Percentiles rank a stretch among this genome's conserved stretches.
Conservation (phyloP, 345 rosid species). For the Syzygium oleosum region DNA sequence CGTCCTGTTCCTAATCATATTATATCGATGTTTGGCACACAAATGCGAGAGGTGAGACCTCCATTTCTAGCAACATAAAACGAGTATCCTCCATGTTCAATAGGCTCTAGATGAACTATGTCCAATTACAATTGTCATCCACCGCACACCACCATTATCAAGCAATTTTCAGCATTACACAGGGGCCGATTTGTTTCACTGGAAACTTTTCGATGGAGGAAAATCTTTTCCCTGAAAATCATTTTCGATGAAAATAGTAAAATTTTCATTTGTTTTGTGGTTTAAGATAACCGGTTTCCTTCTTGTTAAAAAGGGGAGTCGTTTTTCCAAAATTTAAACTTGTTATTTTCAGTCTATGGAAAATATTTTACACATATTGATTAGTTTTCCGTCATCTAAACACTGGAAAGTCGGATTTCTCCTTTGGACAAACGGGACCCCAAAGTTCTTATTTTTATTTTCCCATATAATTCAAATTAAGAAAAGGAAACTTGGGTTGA, state of each 20-base stretch:
- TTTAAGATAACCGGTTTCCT: neutral
- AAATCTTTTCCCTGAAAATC: neutral
- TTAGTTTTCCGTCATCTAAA: neutral
- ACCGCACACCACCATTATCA: fast-evolving
- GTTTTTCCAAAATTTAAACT: neutral
- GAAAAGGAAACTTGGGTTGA: neutral
- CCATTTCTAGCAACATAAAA: neutral
- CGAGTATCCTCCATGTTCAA: neutral
- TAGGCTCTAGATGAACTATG: neutral
- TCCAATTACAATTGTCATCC: neutral
- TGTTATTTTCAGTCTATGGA: neutral
- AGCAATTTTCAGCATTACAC: neutral
- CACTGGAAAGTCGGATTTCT: neutral
- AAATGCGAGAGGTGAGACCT: neutral
- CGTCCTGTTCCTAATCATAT: neutral
- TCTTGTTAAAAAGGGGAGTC: neutral
- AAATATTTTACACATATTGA: neutral
- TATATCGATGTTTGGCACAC: neutral
- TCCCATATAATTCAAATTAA: neutral
- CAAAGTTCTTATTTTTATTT: neutral
- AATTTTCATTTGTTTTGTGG: neutral
- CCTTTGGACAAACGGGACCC: neutral
- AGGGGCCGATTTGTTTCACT: neutral
- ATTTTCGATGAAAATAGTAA: neutral
- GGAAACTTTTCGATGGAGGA: neutral